Evolutionary conservation across 176 grass and related monocot species (phyloP).

Genomic region (Calamus simplicifolius): DNA sequence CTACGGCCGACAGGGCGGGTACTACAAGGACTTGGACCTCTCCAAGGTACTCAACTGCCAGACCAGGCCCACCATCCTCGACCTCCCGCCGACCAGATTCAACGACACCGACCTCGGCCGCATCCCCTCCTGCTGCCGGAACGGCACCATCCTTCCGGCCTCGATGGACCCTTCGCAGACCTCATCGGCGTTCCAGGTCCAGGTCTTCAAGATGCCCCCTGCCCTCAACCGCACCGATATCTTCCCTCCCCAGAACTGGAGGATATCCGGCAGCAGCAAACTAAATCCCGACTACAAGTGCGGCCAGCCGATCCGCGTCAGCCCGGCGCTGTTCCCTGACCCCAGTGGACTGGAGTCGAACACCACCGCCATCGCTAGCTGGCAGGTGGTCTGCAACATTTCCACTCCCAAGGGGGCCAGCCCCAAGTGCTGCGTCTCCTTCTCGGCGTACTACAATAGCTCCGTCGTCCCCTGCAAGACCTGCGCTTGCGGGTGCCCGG

Average conservation of each 20-base stretch:
- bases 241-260: constrained; percentile 57
- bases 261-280: constrained; percentile 37
- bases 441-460: constrained; percentile 54
- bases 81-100: constrained; percentile 60
- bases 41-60: constrained; percentile 82
- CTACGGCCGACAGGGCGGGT: constrained; percentile 40
- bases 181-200: constrained; percentile 82
- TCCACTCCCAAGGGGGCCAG: constrained; percentile 4
- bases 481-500: constrained; percentile 61
- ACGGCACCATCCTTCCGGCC: constrained; percentile 81
- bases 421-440: constrained; percentile 64
- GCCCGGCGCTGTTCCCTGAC: constrained; percentile 57
- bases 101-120: constrained; percentile 61
- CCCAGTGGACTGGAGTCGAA: constrained; percentile 45
- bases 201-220: constrained; percentile 94
- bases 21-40: constrained; percentile 65
- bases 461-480: constrained; percentile 19
- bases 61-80: constrained; percentile 49
- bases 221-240: constrained; percentile 71
- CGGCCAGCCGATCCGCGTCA: constrained; percentile 43
- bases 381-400: constrained; percentile 74
- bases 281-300: constrained; percentile 76
- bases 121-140: constrained; percentile 71
- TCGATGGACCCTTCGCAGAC: constrained; percentile 76
- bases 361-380: constrained; percentile 30